Conservation (phyloP, 2,329 filamentous ascomycete species). For the Penicillium corylophilum region DNA sequence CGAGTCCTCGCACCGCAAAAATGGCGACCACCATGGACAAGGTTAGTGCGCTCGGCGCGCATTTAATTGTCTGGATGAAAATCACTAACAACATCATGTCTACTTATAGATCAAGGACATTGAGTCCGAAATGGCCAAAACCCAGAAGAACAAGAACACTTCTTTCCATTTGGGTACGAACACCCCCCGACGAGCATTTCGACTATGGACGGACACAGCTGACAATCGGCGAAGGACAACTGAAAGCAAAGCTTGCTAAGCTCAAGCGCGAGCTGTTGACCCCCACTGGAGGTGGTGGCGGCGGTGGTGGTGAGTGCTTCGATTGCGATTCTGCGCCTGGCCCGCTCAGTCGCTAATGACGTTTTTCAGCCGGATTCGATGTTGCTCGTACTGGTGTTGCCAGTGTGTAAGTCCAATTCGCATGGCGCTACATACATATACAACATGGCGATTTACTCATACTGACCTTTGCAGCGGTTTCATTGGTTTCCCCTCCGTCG, state of each 20-base stretch:
- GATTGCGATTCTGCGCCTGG: constrained; percentile 1
- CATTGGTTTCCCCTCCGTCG: constrained; percentile 96
- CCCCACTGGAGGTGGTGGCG: constrained; percentile 74
- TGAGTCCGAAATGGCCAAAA: constrained; percentile 95
- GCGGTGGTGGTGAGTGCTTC: constrained; percentile 60
- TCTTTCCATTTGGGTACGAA: constrained; percentile 77
- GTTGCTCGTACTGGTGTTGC: constrained; percentile 96
- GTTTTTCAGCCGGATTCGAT: constrained; percentile 73
- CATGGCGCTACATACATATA: neutral
- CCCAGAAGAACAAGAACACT: constrained; percentile 96
- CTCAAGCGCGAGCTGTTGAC: constrained; percentile 94
- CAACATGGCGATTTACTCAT: constrained; percentile 12
- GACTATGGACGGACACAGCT: constrained; percentile 9
- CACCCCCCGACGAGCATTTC: neutral
- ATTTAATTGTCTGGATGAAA: constrained; percentile 3
- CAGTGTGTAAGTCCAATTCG: constrained; percentile 62
- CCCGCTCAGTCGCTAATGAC: constrained; percentile 17
- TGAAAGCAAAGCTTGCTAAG: constrained; percentile 98
- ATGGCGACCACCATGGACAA: constrained; percentile 99
- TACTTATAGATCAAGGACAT: constrained; percentile 82
- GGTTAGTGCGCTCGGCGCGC: constrained; percentile 60
- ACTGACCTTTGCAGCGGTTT: constrained; percentile 59
- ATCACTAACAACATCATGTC: constrained; percentile 32
- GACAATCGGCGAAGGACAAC: constrained; percentile 58
- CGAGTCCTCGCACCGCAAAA: constrained; percentile 43